Conservation (phyloP, 768 basidiomycete genomes). For the Exsudoporus frostii region DNA sequence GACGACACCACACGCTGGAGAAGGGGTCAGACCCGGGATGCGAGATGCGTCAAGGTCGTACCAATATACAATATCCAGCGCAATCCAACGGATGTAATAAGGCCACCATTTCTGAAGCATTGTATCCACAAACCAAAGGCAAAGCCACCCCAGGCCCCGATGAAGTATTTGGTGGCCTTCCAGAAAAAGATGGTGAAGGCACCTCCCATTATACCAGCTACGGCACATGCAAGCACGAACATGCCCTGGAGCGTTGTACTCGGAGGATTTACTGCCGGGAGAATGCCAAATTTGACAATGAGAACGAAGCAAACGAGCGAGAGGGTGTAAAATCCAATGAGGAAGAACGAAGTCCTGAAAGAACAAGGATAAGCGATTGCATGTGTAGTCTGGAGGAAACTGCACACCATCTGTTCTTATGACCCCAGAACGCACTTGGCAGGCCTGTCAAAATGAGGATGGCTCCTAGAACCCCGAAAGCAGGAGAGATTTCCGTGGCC, state of each 20-base stretch:
- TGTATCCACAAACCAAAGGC: slow-evolving; percentile 86
- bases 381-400: not conserved
- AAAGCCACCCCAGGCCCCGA: slow-evolving; percentile 66
- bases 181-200: slow-evolving; percentile 89
- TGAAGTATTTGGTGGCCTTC: slow-evolving; percentile 81
- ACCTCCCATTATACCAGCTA: slow-evolving; percentile 83
- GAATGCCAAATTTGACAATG: slow-evolving; percentile 83
- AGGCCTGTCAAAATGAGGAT: slow-evolving; percentile 87
- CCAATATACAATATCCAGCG: slow-evolving; percentile 92
- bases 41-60: slow-evolving; percentile 30
- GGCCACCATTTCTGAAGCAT: slow-evolving; percentile 76
- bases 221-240: slow-evolving; percentile 78
- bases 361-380: slow-evolving; percentile 10
- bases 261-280: slow-evolving; percentile 81
- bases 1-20: slow-evolving; percentile 62
- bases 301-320: slow-evolving; percentile 84
- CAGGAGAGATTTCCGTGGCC: slow-evolving; percentile 76
- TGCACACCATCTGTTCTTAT: slow-evolving; percentile 90
- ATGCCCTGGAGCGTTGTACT: slow-evolving; percentile 77
- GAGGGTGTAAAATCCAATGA: slow-evolving; percentile 88
- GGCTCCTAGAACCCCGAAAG: slow-evolving; percentile 85
- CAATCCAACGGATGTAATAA: slow-evolving; percentile 72
- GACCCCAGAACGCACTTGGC: slow-evolving; percentile 87
- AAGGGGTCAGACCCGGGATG: slow-evolving; percentile 12
- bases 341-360: slow-evolving; percentile 86